These are phyloP conservation scores for Delitschia confertaspora DNA, from an alignment of 495 filamentous ascomycete genomes.

Conservation along the genomic window DNA sequence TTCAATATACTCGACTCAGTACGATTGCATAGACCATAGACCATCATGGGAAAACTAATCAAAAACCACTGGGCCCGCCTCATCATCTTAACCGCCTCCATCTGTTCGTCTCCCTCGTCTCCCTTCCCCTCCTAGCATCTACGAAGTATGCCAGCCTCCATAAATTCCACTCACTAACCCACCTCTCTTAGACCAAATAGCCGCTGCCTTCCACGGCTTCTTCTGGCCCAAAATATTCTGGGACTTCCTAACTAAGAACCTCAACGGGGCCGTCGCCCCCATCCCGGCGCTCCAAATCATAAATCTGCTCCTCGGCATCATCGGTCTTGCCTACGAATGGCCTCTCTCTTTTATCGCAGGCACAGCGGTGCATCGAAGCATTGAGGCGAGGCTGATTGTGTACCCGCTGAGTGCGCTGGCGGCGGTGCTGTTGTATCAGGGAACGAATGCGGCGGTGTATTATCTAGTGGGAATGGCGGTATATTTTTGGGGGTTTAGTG, in stretches of 20 bases:
- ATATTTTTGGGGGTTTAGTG: conserved; percentile 95
- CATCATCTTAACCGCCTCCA: conserved; percentile 75
- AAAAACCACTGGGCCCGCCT: conserved; percentile 98
- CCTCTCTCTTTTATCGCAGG: conserved; percentile 60
- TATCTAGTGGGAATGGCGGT: conserved; percentile 78
- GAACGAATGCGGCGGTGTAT: conserved; percentile 84
- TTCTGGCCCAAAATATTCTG: conserved; percentile 99
- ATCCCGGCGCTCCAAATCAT: conserved; percentile 85
- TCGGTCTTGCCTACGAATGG: conserved; percentile 85
- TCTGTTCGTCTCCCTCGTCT: conserved; percentile 52
- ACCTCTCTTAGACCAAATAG: conserved; percentile 62
- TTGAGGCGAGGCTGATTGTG: conserved; percentile 73
- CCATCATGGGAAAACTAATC: conserved; percentile 90
- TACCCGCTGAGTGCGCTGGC: conserved; percentile 73
- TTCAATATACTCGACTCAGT: conserved; percentile 4
- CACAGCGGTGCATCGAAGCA: conserved; percentile 68
- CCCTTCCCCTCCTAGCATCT: not conserved
- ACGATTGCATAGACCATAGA: no score
- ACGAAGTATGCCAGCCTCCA: no score
- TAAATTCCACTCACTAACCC: conserved; percentile 29
- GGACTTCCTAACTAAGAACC: conserved; percentile 89
- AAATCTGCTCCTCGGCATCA: conserved; percentile 83
- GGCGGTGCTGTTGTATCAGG: conserved; percentile 78
- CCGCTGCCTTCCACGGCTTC: conserved; percentile 73
- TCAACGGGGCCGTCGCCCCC: conserved; percentile 77